Conservation (phyloP, 306 rosid species). For the Cucumis sativus region Cucumber_9930_V3 NC_026657.2:15592501-15593000, state of each 20-base stretch:
- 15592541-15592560: conserved; percentile 71
- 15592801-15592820: conserved; percentile 91
- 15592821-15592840: conserved; percentile 74
- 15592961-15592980: not conserved
- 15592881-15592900: conserved; percentile 38
- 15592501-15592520: conserved; percentile 48
- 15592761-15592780: conserved; percentile 1
- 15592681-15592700: conserved; percentile 66
- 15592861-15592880: conserved; percentile 82
- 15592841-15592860: conserved; percentile 59
- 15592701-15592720: conserved; percentile 17
- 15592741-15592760: not conserved
- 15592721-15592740: not conserved
- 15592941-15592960: no score
- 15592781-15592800: conserved; percentile 82
- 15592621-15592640: conserved; percentile 22
- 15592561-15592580: conserved; percentile 29
- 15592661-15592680: conserved; percentile 48
- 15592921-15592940: not conserved
- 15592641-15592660: conserved; percentile 94
- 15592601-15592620: conserved; percentile 3
- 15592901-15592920: not conserved
- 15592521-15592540: conserved; percentile 54
- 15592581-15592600: not conserved
- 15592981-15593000: not conserved